Evolutionary conservation across 2,329 filamentous ascomycete species (phyloP).

Genomic region (Calonectria pseudoturangicola): DNA sequence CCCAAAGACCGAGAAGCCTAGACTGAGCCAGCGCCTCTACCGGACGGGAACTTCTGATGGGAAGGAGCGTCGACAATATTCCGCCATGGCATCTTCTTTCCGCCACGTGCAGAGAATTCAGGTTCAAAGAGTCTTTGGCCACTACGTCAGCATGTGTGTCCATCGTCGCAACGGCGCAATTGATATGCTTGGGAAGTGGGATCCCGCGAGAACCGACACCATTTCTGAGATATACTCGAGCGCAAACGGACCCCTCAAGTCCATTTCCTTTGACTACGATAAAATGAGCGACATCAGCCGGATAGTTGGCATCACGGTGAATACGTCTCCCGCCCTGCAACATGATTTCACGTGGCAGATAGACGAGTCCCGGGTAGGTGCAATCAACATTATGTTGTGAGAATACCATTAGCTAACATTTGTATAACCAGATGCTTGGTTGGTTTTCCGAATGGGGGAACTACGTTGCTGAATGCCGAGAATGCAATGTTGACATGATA

Average conservation of each 20-base stretch:
- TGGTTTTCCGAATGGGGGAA: slow-evolving; percentile 22
- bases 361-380: slow-evolving; percentile 15
- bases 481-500: slow-evolving; percentile 11
- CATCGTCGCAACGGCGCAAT: slow-evolving; percentile 19
- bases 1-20: slow-evolving; percentile 1
- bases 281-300: neutral
- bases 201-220: slow-evolving; percentile 10
- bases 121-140: slow-evolving; percentile 7
- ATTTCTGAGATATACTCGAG: slow-evolving; percentile 14
- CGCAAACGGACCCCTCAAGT: slow-evolving; percentile 16
- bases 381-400: neutral
- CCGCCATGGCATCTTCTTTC: slow-evolving; percentile 10
- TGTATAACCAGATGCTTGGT: neutral
- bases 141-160: slow-evolving; percentile 27
- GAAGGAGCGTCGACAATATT: slow-evolving; percentile 14
- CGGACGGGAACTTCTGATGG: neutral
- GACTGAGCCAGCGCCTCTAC: slow-evolving; percentile 11
- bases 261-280: slow-evolving; percentile 22
- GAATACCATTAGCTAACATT: neutral
- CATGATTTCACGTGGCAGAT: slow-evolving; percentile 20
- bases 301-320: neutral
- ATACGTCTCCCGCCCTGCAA: slow-evolving; percentile 1
- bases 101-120: slow-evolving; percentile 22
- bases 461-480: slow-evolving; percentile 12
- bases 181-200: slow-evolving; percentile 30